A percentile compares a stretch with the other conserved stretches of the same genome.
Evolutionary conservation across 2,329 filamentous ascomycete species (phyloP).

Genomic region (Sphaceloma murrayae): DNA sequence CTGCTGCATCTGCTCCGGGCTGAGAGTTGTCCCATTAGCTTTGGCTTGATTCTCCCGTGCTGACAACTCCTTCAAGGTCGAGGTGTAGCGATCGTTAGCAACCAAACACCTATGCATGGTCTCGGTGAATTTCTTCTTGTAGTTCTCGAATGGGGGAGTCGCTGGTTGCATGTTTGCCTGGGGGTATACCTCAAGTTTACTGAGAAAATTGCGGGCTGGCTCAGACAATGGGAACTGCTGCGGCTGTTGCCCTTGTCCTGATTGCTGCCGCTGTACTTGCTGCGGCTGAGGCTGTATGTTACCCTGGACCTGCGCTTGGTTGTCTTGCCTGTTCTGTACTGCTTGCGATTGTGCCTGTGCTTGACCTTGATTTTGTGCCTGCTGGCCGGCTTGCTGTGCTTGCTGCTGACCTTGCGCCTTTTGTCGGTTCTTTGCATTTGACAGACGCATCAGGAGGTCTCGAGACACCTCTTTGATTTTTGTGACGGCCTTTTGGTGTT

Average conservation of each 20-base stretch:
- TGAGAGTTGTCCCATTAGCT: conserved; percentile 11
- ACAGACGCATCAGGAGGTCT: conserved; percentile 17
- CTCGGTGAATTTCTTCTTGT: conserved; percentile 17
- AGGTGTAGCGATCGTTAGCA: conserved; percentile 16
- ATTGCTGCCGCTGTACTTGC: conserved; percentile 20
- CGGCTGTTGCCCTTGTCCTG: conserved; percentile 22
- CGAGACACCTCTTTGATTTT: conserved; percentile 22
- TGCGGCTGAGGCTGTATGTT: conserved; percentile 14
- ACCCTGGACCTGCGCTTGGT: no score
- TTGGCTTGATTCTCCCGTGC: conserved; percentile 15
- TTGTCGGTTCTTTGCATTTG: conserved; percentile 14
- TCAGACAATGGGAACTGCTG: conserved; percentile 28
- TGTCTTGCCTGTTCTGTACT: conserved; percentile 18
- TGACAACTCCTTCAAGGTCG: conserved; percentile 10
- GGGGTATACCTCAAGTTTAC: conserved; percentile 18
- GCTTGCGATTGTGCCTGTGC: conserved; percentile 15
- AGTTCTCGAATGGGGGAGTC: conserved; percentile 18
- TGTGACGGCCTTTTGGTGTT: conserved; percentile 18
- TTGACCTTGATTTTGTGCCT: conserved; percentile 18
- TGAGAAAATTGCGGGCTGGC: conserved; percentile 20
- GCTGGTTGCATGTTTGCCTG: conserved; percentile 15
- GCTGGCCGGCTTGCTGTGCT: conserved; percentile 17
- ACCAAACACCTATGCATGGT: conserved; percentile 13
- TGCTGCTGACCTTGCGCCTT: conserved; percentile 13
- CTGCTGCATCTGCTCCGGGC: conserved; percentile 14